phyloP scores from a whole-genome alignment of 768 basidiomycete species.

The Leccinum arenicola region DNA sequence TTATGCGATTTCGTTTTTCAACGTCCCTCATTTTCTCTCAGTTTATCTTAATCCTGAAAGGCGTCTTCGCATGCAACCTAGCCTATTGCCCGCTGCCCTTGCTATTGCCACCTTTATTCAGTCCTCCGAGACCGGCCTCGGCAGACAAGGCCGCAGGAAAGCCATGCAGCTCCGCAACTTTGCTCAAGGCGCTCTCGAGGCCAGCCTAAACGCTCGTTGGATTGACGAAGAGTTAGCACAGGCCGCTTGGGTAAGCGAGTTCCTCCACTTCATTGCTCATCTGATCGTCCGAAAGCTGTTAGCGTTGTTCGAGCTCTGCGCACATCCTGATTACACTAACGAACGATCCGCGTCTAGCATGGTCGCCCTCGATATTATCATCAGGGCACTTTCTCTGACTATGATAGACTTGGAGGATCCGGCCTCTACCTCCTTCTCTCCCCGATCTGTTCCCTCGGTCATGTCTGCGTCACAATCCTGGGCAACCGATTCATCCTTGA shows the following conservation, averaged over 20 bases:
- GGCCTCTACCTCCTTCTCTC: constrained; percentile 45
- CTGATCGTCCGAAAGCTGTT: constrained; percentile 46
- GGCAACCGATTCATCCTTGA: neutral
- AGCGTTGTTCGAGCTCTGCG: constrained; percentile 69
- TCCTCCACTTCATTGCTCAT: constrained; percentile 2
- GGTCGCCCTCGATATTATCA: constrained; percentile 63
- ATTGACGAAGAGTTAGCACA: constrained; percentile 73
- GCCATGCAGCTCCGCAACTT: constrained; percentile 63
- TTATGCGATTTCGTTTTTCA: constrained; percentile 74
- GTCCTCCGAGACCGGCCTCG: constrained; percentile 59
- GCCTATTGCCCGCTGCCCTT: constrained; percentile 58
- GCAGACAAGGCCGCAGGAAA: constrained; percentile 48
- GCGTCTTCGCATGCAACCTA: constrained; percentile 62
- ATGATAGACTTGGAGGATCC: constrained; percentile 58
- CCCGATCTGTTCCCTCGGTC: constrained; percentile 50
- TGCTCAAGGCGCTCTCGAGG: constrained; percentile 68
- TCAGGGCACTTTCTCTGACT: constrained; percentile 59
- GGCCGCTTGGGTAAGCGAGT: constrained; percentile 63
- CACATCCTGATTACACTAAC: constrained; percentile 58
- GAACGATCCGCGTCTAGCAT: constrained; percentile 56
- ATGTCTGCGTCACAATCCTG: constrained; percentile 12
- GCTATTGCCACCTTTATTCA: constrained; percentile 68
- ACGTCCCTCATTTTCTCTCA: constrained; percentile 64
- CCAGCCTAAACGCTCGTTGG: constrained; percentile 68
- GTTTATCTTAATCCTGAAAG: constrained; percentile 54